Conservation (phyloP, 1,284 basidiomycete species). For the Irpex rosettiformis region DNA sequence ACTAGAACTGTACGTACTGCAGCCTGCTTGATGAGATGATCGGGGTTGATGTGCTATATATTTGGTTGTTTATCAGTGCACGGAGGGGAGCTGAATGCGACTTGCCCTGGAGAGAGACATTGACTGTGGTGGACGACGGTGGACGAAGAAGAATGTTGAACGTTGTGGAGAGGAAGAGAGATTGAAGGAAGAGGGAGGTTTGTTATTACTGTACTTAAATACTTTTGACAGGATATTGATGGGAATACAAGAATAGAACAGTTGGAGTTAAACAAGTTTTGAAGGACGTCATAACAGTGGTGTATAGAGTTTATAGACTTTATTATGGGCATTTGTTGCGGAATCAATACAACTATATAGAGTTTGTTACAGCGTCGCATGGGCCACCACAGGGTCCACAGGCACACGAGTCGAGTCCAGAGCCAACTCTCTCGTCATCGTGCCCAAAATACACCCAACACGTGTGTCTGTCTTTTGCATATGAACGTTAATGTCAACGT, state of each 20-base stretch:
- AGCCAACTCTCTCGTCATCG: background rate
- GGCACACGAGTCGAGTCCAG: background rate
- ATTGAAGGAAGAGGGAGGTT: background rate
- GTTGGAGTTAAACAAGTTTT: no score
- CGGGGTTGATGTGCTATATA: conserved; percentile 60
- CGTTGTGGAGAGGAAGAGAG: background rate
- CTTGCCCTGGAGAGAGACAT: conserved; percentile 53
- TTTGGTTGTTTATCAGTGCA: background rate
- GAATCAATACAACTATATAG: background rate
- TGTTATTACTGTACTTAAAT: no score
- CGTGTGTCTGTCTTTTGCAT: background rate
- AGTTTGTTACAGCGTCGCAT: background rate
- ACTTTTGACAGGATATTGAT: background rate
- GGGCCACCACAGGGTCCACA: no score
- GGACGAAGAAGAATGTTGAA: conserved; percentile 13
- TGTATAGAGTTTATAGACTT: no score
- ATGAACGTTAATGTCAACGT: background rate
- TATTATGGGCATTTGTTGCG: background rate
- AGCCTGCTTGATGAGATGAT: conserved; percentile 52
- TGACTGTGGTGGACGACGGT: conserved; percentile 11
- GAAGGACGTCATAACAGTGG: no score
- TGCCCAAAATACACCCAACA: background rate
- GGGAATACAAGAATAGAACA: background rate
- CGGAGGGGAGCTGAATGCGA: background rate
- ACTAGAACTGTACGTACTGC: conserved; percentile 34